Evolutionary conservation across 83 land plant genomes (phyloP).

Genomic region (Larix sibirica): DNA sequence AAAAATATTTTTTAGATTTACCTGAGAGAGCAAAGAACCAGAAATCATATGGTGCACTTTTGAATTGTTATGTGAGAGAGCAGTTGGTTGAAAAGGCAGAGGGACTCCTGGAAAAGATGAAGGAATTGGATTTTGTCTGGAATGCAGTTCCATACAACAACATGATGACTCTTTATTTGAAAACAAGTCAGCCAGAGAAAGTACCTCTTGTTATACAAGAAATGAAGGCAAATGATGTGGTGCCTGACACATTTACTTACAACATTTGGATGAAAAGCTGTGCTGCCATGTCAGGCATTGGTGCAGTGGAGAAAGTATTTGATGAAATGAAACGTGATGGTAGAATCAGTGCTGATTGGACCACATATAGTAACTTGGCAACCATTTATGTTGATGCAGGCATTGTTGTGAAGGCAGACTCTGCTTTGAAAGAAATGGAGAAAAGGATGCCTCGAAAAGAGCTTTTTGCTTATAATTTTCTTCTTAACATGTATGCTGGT

Average conservation of each 20-base stretch:
- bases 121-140: slow-evolving; percentile 46
- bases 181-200: slow-evolving; percentile 49
- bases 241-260: slow-evolving; percentile 53
- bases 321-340: slow-evolving; percentile 79
- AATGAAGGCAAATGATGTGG: slow-evolving; percentile 51
- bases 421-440: slow-evolving; percentile 60
- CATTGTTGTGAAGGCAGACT: slow-evolving; percentile 54
- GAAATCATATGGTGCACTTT: slow-evolving; percentile 58
- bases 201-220: slow-evolving; percentile 54
- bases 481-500: slow-evolving; percentile 59
- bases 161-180: slow-evolving; percentile 69
- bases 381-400: slow-evolving; percentile 63
- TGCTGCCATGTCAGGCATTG: slow-evolving; percentile 53
- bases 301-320: slow-evolving; percentile 64
- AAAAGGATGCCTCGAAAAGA: slow-evolving; percentile 26
- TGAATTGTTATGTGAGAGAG: slow-evolving; percentile 74
- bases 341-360: slow-evolving; percentile 63
- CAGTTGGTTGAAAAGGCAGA: slow-evolving; percentile 65
- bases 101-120: slow-evolving; percentile 63
- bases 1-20: slow-evolving; percentile 54
- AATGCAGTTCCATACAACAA: slow-evolving; percentile 64
- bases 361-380: slow-evolving; percentile 73
- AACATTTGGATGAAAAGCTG: slow-evolving; percentile 74
- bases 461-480: slow-evolving; percentile 45
- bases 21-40: slow-evolving; percentile 61